Evolutionary conservation across 192 early-diverging fungal species (phyloP).

Genomic region (Chytriomyces sp.): DNA sequence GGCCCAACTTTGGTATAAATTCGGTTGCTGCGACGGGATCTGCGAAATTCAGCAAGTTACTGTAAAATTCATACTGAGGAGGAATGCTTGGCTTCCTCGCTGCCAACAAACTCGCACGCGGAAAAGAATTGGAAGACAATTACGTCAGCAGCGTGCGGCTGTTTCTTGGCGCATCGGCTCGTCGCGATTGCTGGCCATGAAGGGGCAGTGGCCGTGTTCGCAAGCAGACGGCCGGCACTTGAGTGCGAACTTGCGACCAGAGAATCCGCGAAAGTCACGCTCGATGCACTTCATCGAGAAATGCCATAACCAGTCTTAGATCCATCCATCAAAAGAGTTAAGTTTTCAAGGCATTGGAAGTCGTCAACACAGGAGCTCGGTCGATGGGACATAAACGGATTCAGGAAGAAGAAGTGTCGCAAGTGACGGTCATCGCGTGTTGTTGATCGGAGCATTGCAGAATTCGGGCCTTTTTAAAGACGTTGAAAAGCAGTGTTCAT

Average conservation of each 20-base stretch:
- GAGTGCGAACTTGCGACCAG: background rate
- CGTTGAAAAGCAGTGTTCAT: no score
- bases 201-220: background rate
- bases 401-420: no score
- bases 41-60: no score
- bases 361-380: conserved; percentile 1
- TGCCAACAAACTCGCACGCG: no score
- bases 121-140: background rate
- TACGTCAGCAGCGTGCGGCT: background rate
- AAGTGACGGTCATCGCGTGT: no score
- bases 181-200: conserved; percentile 1
- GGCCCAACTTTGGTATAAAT: background rate
- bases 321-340: background rate
- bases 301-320: background rate
- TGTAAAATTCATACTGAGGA: background rate
- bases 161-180: background rate
- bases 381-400: background rate
- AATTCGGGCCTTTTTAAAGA: no score
- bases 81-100: no score
- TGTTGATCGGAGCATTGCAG: no score
- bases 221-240: background rate
- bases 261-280: conserved; percentile 9
- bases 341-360: background rate
- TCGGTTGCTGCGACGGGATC: no score
- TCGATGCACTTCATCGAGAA: conserved; percentile 9